Percentiles rank a stretch among this genome's conserved stretches.
Conservation (phyloP, 2,329 filamentous ascomycete species). For the Madurella fahalii region DNA sequence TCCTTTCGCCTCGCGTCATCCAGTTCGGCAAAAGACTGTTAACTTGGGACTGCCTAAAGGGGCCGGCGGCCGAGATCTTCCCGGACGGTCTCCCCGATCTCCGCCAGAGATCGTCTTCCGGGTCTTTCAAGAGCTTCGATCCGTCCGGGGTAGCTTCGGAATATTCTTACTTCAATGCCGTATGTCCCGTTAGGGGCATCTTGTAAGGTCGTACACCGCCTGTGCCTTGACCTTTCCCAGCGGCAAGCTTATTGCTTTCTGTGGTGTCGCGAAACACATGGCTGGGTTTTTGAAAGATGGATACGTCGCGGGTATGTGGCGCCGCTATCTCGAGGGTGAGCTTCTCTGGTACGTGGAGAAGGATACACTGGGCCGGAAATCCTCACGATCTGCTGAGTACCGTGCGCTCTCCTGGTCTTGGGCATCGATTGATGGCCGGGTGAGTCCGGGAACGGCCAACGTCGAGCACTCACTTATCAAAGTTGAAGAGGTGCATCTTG, state of each 20-base stretch:
- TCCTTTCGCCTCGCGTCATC: slow-evolving; percentile 9
- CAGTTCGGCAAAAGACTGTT: slow-evolving; percentile 9
- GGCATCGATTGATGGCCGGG: slow-evolving; percentile 2
- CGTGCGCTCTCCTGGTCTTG: slow-evolving; percentile 9
- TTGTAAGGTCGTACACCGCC: not conserved
- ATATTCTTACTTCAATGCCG: too few species aligned
- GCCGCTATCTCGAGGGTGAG: slow-evolving; percentile 4
- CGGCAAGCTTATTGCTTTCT: slow-evolving; percentile 11
- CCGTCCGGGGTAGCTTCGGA: not conserved
- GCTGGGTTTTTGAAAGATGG: not conserved
- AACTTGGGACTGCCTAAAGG: slow-evolving; percentile 10
- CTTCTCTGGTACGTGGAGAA: not conserved
- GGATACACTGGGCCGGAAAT: not conserved
- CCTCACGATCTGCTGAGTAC: not conserved
- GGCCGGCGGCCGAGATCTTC: slow-evolving; percentile 6
- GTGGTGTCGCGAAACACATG: slow-evolving; percentile 3
- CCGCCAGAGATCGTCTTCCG: not conserved
- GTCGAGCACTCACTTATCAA: not conserved
- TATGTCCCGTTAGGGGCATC: not conserved
- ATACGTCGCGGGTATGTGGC: slow-evolving; percentile 10
- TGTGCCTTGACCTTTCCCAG: slow-evolving; percentile 5
- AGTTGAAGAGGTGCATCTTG: not conserved
- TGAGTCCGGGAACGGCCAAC: not conserved
- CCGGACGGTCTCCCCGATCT: not conserved
- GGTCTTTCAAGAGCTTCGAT: not conserved